Evolutionary conservation across 495 filamentous ascomycete species (phyloP).

Genomic region (Letharia columbiana): DNA sequence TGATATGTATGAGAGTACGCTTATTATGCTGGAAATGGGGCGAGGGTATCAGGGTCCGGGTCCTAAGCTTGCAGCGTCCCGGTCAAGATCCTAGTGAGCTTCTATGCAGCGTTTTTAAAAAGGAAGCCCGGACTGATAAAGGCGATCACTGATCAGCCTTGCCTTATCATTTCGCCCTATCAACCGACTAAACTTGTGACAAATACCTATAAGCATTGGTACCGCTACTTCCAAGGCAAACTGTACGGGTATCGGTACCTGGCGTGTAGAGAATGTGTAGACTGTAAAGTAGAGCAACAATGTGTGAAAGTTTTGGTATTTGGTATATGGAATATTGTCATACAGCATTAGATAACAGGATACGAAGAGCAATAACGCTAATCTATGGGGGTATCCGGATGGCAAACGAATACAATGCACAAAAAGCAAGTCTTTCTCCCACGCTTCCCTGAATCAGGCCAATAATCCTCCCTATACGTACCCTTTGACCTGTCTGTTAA

Average conservation of each 20-base stretch:
- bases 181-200: neutral
- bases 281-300: too few species aligned
- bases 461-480: conserved; percentile 5
- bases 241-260: neutral
- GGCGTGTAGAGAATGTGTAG: neutral
- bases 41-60: conserved; percentile 2
- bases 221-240: neutral
- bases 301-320: neutral
- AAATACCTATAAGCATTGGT: neutral
- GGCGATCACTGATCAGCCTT: conserved; percentile 14
- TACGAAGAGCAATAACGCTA: neutral
- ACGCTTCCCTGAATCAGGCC: neutral
- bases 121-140: conserved; percentile 1
- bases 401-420: neutral
- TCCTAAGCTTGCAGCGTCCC: neutral
- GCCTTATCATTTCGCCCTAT: conserved; percentile 18
- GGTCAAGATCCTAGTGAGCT: conserved; percentile 12
- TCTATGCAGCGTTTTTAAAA: neutral
- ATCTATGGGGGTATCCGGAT: conserved; percentile 14
- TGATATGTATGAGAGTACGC: neutral
- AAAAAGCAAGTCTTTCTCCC: neutral
- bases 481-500: neutral
- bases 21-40: neutral
- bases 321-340: too few species aligned
- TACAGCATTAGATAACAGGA: neutral